Evolutionary conservation across 306 rosid genomes (phyloP), one percentile per base, ranked within the genome.

Genomic region (Gleditsia sinensis): DNA sequence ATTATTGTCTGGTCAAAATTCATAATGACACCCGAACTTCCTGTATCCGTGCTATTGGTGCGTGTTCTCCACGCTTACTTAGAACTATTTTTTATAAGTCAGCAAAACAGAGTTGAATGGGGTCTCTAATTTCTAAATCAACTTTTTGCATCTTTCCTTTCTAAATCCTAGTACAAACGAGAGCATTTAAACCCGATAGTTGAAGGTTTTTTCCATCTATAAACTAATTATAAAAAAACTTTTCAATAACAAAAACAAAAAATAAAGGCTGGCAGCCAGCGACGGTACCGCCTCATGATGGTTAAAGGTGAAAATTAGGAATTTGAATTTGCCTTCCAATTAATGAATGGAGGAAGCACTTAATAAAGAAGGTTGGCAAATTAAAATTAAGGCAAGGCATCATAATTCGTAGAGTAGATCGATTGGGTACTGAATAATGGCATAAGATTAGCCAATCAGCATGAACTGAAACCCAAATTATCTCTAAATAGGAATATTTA

Each of bases 1-100:
- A 78, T 80, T 84, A 49, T n/a, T 82, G 81, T 80, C 83, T 51
- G 17, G 46, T 75, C 75, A 78, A 71, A 45, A 49, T 61, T 32
- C 9, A n/a, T 49, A 54, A 72, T 50, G 3, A 70, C 14, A 48
- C 70, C 64, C 65, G 2, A 76, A 70, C 9, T 21, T 43, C 45
- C 71, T 75, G 84, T 85, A 80, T 21, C 39, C 42, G 6, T 45
- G 10, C 67, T 21, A 80, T 75, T 80, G 59, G 85, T 58, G 72
- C 86, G 80, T 85, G 86, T 33, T 54, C 59, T 33, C 54, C 75
- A 85, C 69, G 80, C 83, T 58, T 72, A 59, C 60, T 60, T 56
- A 53, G n/a, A n/a, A n/a, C n/a, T n/a, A n/a, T n/a, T n/a, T n/a
- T n/a, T n/a, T n/a, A n/a, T n/a, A n/a, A n/a, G n/a, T n/a, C n/a